phyloP scores from a whole-genome alignment of 2,329 filamentous ascomycete species.

The Fusarium ambrosium region DNA sequence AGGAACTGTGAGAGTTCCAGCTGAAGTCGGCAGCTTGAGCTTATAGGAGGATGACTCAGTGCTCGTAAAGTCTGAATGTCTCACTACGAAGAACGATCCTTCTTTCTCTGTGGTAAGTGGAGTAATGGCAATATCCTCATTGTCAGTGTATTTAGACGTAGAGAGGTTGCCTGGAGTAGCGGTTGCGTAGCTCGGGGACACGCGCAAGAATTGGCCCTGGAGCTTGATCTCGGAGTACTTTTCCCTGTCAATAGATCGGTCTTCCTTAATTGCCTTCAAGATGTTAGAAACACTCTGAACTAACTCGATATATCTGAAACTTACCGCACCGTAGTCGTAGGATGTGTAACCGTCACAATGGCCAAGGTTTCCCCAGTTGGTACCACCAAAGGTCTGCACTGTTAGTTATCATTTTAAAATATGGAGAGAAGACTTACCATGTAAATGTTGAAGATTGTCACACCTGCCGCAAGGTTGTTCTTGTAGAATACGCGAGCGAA shows the following conservation, averaged over 20 bases:
- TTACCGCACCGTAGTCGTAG: conserved; percentile 65
- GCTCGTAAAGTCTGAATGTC: conserved; percentile 76
- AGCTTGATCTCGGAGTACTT: conserved; percentile 87
- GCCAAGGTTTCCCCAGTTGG: conserved; percentile 86
- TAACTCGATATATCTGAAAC: too few species aligned
- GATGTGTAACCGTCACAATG: conserved; percentile 75
- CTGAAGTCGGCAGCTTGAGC: conserved; percentile 72
- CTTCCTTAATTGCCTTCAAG: conserved; percentile 70
- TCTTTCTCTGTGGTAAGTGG: conserved; percentile 67
- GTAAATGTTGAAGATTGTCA: conserved; percentile 79
- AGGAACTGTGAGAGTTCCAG: conserved; percentile 65
- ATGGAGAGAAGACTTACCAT: conserved; percentile 65
- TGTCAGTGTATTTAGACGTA: conserved; percentile 66
- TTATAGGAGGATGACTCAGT: conserved; percentile 71
- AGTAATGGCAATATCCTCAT: conserved; percentile 69
- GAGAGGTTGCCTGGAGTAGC: conserved; percentile 66
- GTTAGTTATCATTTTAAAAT: conserved; percentile 9
- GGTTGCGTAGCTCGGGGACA: conserved; percentile 77
- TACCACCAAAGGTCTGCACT: conserved; percentile 75
- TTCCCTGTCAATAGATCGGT: conserved; percentile 75
- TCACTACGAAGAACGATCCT: conserved; percentile 73
- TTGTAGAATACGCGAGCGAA: conserved; percentile 86
- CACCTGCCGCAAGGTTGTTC: conserved; percentile 76
- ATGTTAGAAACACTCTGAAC: not conserved
- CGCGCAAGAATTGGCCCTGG: conserved; percentile 80